phyloP scores from a whole-genome alignment of 306 rosid species.

The Pyrus communis region DNA sequence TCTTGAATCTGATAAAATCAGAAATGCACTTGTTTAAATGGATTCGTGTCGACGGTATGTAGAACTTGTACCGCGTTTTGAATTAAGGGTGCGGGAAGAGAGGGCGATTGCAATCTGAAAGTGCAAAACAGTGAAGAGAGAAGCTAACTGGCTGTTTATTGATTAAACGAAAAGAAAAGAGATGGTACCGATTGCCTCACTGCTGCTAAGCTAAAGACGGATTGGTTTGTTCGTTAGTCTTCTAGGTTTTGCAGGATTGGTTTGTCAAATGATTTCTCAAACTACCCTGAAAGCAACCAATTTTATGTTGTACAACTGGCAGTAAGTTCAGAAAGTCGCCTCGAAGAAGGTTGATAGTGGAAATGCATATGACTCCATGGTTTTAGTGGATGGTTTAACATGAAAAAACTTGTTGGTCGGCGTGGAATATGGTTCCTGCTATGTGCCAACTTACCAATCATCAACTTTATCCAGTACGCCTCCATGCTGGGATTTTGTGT shows the following conservation, averaged over 20 bases:
- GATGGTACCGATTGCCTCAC: background rate
- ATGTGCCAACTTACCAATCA: background rate
- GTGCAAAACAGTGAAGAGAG: background rate
- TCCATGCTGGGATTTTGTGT: background rate
- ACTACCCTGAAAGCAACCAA: background rate
- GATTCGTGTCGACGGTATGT: background rate
- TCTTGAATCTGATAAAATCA: background rate
- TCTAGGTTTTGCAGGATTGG: background rate
- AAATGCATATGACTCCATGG: background rate
- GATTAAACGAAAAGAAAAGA: background rate
- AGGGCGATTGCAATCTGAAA: background rate
- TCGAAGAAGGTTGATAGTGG: background rate
- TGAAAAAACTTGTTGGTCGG: background rate
- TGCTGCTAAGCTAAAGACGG: background rate
- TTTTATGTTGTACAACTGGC: background rate
- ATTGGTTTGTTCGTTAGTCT: background rate
- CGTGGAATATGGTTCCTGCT: background rate
- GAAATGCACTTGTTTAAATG: background rate
- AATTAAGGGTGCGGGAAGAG: too few relatives aligned
- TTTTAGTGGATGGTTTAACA: background rate
- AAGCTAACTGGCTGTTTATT: background rate
- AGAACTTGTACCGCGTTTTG: background rate
- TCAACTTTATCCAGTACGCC: background rate
- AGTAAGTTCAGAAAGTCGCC: background rate
- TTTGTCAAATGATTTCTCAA: background rate